A percentile compares a stretch with the other conserved stretches of the same genome.
These are phyloP conservation scores for Pholiota molesta DNA, from an alignment of 768 basidiomycete genomes.

Conservation along the genomic window DNA sequence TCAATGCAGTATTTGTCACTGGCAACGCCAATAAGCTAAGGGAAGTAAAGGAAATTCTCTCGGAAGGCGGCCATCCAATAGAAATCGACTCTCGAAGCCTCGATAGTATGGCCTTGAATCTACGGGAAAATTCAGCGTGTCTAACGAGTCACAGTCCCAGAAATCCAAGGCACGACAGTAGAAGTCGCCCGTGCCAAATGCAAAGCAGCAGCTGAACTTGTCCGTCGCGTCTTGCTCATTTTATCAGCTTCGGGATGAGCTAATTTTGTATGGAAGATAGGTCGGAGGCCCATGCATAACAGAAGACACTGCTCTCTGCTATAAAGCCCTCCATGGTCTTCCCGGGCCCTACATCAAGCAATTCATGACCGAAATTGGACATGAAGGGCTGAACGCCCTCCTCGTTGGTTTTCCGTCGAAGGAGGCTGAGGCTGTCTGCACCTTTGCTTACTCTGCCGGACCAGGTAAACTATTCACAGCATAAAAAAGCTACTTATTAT, in stretches of 20 bases:
- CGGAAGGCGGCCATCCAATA: slow-evolving; percentile 62
- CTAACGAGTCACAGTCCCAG: slow-evolving; percentile 65
- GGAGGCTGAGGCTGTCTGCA: slow-evolving; percentile 89
- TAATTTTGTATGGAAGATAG: slow-evolving; percentile 26
- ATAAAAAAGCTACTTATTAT: too few species aligned
- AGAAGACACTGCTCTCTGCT: slow-evolving; percentile 95
- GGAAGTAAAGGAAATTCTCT: slow-evolving; percentile 86
- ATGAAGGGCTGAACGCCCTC: slow-evolving; percentile 88
- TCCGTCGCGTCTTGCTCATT: slow-evolving; percentile 31
- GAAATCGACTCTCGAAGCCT: slow-evolving; percentile 78
- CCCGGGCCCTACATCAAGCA: slow-evolving; percentile 98
- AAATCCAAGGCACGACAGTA: slow-evolving; percentile 90
- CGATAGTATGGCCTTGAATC: slow-evolving; percentile 58
- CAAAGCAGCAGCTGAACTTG: slow-evolving; percentile 79
- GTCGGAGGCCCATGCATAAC: slow-evolving; percentile 60
- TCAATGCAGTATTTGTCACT: slow-evolving; percentile 80
- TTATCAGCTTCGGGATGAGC: neutral
- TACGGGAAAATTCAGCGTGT: neutral
- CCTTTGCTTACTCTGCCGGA: slow-evolving; percentile 91
- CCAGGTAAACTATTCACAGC: slow-evolving; percentile 46
- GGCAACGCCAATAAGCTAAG: slow-evolving; percentile 92
- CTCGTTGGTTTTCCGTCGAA: slow-evolving; percentile 76
- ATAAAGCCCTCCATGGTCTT: slow-evolving; percentile 84
- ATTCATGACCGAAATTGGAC: slow-evolving; percentile 82
- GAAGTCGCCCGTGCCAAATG: slow-evolving; percentile 92